phyloP scores from a whole-genome alignment of 140 eudicot genomes.

The Ambrosia hybrid region DNA sequence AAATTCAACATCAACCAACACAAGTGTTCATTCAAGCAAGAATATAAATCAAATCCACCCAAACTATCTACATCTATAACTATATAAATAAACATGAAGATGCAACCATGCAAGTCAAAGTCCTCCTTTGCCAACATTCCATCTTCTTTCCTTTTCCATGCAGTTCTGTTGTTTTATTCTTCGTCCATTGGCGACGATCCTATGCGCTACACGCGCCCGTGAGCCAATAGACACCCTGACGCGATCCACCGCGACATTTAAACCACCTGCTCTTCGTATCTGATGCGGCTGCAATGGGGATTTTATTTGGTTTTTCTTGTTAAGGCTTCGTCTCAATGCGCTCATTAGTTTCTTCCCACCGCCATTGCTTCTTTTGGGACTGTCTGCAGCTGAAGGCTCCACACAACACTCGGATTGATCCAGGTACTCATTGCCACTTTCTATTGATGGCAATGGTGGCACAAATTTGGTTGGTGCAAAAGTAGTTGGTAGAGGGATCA shows the following conservation, averaged over 20 bases:
- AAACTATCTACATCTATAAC: constrained; percentile 34
- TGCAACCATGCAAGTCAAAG: neutral
- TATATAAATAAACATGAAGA: constrained; percentile 6
- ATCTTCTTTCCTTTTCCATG: constrained; percentile 84
- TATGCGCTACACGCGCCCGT: constrained; percentile 65
- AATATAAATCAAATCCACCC: constrained; percentile 28
- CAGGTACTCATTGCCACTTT: constrained; percentile 32
- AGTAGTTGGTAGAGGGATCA: constrained; percentile 63
- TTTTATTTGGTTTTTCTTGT: constrained; percentile 56
- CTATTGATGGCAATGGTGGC: constrained; percentile 54
- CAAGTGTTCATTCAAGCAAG: constrained; percentile 17
- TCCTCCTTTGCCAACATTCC: constrained; percentile 68
- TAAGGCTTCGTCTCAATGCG: constrained; percentile 60
- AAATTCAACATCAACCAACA: constrained; percentile 2
- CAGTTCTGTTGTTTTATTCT: constrained; percentile 61
- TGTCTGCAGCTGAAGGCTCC: constrained; percentile 39
- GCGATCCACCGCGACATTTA: constrained; percentile 80
- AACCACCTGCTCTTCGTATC: constrained; percentile 43
- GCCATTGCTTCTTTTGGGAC: constrained; percentile 53
- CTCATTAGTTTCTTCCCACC: constrained; percentile 51
- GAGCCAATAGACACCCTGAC: constrained; percentile 88
- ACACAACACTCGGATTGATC: constrained; percentile 21
- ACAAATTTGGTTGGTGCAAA: constrained; percentile 36
- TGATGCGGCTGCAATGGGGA: constrained; percentile 45
- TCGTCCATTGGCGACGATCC: constrained; percentile 54